Conservation (phyloP, 1,284 basidiomycete species). For the Ganoderma sinense region DNA sequence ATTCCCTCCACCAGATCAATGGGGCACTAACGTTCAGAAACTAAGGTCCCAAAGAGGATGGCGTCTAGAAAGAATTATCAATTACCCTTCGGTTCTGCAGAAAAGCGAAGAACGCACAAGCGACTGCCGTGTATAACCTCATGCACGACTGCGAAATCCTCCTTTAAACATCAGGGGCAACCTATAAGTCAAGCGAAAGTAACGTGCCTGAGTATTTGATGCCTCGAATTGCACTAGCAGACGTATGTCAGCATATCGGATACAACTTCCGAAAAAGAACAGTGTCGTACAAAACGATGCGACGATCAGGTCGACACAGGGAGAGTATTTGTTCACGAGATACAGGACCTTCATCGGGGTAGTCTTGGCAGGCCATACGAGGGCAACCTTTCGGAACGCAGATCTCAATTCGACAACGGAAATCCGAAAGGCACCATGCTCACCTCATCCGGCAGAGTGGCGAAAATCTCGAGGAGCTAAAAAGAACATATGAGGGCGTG, state of each 20-base stretch:
- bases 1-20: background rate
- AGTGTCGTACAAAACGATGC: background rate
- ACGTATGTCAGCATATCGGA: background rate
- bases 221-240: background rate
- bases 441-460: background rate
- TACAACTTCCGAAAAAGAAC: background rate
- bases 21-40: background rate
- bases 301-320: background rate
- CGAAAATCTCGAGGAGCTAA: background rate
- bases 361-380: background rate
- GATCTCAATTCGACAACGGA: background rate
- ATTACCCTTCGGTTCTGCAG: background rate
- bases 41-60: background rate
- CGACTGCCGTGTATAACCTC: background rate
- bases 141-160: background rate
- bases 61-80: background rate
- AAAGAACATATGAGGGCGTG: background rate
- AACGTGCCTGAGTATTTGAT: background rate
- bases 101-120: background rate
- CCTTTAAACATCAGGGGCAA: background rate
- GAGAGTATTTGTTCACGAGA: slow-evolving; percentile 4
- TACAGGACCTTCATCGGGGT: background rate
- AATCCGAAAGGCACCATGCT: no score
- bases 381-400: background rate
- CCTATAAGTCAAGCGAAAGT: background rate